Evolutionary conservation across 192 early-diverging fungal species (phyloP).

Genomic region (Radiomyces spectabilis): DNA sequence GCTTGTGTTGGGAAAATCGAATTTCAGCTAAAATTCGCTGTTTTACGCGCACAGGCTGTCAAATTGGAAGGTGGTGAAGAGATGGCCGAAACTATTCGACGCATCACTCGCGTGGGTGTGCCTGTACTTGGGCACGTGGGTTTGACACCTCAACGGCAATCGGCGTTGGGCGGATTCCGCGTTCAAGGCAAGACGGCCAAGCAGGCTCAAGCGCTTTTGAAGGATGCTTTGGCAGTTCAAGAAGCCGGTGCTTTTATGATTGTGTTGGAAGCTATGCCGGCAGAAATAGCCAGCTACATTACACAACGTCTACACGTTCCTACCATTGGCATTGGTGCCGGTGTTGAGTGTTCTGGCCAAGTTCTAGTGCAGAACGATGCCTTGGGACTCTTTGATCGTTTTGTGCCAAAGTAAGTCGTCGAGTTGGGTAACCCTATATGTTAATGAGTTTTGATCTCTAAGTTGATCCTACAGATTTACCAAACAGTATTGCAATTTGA

Average conservation of each 20-base stretch:
- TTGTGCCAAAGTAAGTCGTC: conserved; percentile 68
- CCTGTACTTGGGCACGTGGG: conserved; percentile 95
- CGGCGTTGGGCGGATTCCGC: conserved; percentile 82
- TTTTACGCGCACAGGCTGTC: conserved; percentile 56
- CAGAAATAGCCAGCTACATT: conserved; percentile 79
- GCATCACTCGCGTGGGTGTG: conserved; percentile 81
- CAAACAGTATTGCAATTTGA: conserved; percentile 78
- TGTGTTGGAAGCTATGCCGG: conserved; percentile 90
- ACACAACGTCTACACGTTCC: conserved; percentile 74
- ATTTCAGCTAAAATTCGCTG: no score
- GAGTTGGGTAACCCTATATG: neutral
- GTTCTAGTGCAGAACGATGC: conserved; percentile 90
- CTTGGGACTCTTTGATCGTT: conserved; percentile 87
- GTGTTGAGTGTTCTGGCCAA: conserved; percentile 81
- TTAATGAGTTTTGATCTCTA: neutral
- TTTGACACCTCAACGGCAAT: conserved; percentile 87
- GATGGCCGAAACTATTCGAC: conserved; percentile 66
- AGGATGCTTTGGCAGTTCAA: conserved; percentile 87
- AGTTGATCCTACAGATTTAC: conserved; percentile 58
- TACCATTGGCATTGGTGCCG: conserved; percentile 98
- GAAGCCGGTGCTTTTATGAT: conserved; percentile 86
- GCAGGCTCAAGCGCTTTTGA: conserved; percentile 66
- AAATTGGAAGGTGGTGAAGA: conserved; percentile 94
- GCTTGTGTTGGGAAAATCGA: no score
- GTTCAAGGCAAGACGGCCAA: conserved; percentile 85